Base-by-base conservation (phyloP, 331 rosid species). In the Acacia pycnantha region DNA sequence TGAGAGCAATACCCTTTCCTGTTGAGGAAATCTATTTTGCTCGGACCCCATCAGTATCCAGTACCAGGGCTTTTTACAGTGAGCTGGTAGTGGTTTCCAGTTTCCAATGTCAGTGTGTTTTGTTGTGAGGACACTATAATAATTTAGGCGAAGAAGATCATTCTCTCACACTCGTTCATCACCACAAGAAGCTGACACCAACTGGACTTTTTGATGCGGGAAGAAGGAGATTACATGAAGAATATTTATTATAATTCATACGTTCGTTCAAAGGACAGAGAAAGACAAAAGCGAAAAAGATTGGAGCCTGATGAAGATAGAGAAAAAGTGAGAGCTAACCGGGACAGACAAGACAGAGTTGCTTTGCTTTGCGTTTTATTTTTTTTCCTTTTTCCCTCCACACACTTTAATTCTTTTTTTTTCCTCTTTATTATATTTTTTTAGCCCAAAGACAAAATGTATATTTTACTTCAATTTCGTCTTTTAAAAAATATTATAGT, bases 21-120 rank as follows among this genome's bases (percentile, higher is more conserved):
- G 94, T 61, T 90, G 95, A 83, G 98, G 97, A 86, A 92, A 91
- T 85, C 99, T 90, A 81, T 93, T 91, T 85, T 96, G 99, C 89
- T 96, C 97, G 53, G 99, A 96, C 56, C 97, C 99, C 99, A 96
- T 94, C 77, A 64, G 73, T 43, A 76, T 79, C 91, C 73, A 64
- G 76, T 56, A 81, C 82, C 77, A 76, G 5, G 58, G 56, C 56
- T 13, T 78, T 26, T 53, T 70, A 66, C 77, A 74, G 66, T 77
- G 68, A 15, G 51, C 77, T 61, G 40, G 79, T 15, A 78, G 79
- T 73, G 69, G 76, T n/a, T 67, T 35, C 40, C 76, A 66, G 82
- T 48, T 78, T 67, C 75, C 41, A 73, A 29, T 46, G 81, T 70
- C 33, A 44, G 76, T 72, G 71, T 18, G 65, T 54, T 50, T 33